Evolutionary conservation across 176 grass and related monocot genomes (phyloP), one percentile per base, ranked within the genome.

Genomic region (Aechmea fasciata): DNA sequence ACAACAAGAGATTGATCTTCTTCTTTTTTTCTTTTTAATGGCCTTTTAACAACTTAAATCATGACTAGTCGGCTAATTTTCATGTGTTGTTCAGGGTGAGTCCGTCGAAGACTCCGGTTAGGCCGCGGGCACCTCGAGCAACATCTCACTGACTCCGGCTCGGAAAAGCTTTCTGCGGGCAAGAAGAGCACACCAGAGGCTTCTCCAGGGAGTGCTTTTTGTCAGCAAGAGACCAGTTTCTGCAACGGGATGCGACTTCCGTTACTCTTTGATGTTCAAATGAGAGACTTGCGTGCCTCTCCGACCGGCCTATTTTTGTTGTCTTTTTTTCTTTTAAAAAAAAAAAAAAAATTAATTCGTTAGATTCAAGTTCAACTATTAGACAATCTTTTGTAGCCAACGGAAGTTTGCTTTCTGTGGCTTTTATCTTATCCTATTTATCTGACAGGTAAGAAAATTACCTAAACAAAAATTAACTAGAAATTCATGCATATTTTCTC

Each of bases 101-200:
- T 73, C 91, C 91, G 73, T 96, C 91, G 0, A 96, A 96, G 77
- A 96, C 91, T 11, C 87, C 91, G 0, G 91, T 96, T 73, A 84
- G 89, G 71, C 87, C 87, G 8, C 87, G 87, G n/a, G 0, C 83
- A 26, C 86, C 75, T 52, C 81, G 83, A 11, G 75, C 74, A 71
- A 17, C 25, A 20, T 76, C 74, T 70, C 71, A 90, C 76, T 96
- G 76, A 90, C 62, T 23, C 12, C 15, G 55, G 29, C 3, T 76
- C 71, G 50, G 57, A 68, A 20, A 71, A 73, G 70, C 69, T 88
- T 69, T 77, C 74, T 87, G 72, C 33, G 33, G 33, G 33, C 33
- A 41, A 81, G 80, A 80, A 13, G 77, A 65, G 85, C 28, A 81
- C 80, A 80, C 73, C 48, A 69, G 65, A 84, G 48, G 74, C 65